Conservation (phyloP, 2,329 filamentous ascomycete species). For the Cladophialophora yegresii region DNA sequence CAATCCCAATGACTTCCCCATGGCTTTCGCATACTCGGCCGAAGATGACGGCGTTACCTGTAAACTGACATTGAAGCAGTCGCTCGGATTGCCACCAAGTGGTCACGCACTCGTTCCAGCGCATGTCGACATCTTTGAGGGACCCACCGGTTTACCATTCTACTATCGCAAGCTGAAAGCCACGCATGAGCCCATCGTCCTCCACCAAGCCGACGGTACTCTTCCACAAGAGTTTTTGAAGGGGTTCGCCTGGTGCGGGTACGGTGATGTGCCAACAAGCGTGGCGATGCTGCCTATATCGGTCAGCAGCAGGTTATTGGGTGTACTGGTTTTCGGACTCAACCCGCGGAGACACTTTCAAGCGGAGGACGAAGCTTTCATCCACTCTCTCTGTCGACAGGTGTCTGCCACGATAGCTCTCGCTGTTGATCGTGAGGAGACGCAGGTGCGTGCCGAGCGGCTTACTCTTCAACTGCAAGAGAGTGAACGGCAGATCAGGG, state of each 20-base stretch:
- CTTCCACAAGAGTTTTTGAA: conserved; percentile 24
- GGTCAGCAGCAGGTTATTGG: conserved; percentile 27
- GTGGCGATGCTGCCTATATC: conserved; percentile 29
- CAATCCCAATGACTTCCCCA: conserved; percentile 54
- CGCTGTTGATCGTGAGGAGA: conserved; percentile 26
- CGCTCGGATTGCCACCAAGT: conserved; percentile 39
- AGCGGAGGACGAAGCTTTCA: conserved; percentile 25
- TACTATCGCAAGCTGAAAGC: conserved; percentile 25
- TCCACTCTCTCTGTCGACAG: conserved; percentile 28
- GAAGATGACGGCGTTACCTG: conserved; percentile 40
- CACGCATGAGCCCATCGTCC: conserved; percentile 24
- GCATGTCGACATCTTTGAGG: conserved; percentile 38
- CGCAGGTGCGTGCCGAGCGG: conserved; percentile 24
- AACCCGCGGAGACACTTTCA: conserved; percentile 29
- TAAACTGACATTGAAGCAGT: conserved; percentile 27
- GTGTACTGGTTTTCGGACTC: conserved; percentile 30
- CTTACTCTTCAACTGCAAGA: conserved; percentile 28
- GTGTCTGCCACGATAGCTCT: conserved; percentile 25
- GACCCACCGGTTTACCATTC: conserved; percentile 44
- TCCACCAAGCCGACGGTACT: conserved; percentile 23
- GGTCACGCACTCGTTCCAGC: conserved; percentile 39
- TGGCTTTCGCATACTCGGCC: conserved; percentile 57
- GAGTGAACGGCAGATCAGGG: conserved; percentile 25
- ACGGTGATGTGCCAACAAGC: conserved; percentile 20
- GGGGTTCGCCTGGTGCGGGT: conserved; percentile 29